Base-by-base conservation (phyloP, 192 early-diverging fungal species). In the Coemansia sp. region DNA sequence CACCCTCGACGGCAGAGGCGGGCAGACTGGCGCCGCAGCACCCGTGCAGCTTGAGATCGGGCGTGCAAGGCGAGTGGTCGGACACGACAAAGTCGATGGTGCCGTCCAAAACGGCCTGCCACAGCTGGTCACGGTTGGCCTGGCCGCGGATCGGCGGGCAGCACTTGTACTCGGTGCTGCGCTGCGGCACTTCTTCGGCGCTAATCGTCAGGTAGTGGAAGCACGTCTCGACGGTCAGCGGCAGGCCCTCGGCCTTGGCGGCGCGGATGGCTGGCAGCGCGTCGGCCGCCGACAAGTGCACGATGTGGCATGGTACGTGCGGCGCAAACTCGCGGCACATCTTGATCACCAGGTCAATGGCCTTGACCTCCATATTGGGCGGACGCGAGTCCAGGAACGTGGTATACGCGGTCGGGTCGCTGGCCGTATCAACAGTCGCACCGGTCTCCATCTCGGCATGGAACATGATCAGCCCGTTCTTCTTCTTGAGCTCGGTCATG, bases 151-250 rank as follows among this genome's bases (percentile, higher is more conserved):
- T 91, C 14, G 91, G 91, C 59, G 91, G 91, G 71, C 91, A 93
- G 76, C 91, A 93, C 74, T 93, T 93, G 84, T 87, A 93, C 75
- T 93, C 85, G 22, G 91, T 93, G 29, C 86, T 86, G 60, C 88
- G 83, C 30, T 82, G 68, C 12, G 89, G 89, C 30, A 93, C 85
- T 20, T 72, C 69, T 69, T 91, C 90, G 2, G 91, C 76, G 61
- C 65, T 81, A 51, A 93, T 83, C 30, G 86, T 84, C 49, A 93
- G 76, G 65, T 93, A 93, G 66, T 93, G 91, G 80, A 90, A 90
- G 75, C 91, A 93, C 0, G 91, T 93, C 83, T 93, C 91, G 31
- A 91, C 89, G 0, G 91, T 93, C 56, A 93, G 70, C 8, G 84
- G 86, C 58, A 89, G 69, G 55, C 89, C 89, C 48, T 88, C 87